These are phyloP conservation scores for Priceomyces carsonii DNA, from an alignment of 805 yeast species.

Conservation along the genomic window DNA sequence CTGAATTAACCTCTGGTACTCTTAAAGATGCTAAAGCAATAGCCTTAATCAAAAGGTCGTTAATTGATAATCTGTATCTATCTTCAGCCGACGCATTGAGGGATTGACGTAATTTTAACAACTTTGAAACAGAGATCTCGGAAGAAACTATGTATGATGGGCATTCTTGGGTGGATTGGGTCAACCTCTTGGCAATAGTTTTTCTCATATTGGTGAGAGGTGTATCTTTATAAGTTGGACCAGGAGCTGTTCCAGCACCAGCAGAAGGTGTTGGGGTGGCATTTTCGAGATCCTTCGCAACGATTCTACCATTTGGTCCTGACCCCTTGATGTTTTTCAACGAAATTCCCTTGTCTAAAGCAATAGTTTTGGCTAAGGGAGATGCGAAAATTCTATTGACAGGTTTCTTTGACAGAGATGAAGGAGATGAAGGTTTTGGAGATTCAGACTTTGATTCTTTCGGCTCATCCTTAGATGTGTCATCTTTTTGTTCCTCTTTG, in stretches of 20 bases:
- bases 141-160: slow-evolving; percentile 95
- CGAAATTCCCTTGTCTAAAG: slow-evolving; percentile 88
- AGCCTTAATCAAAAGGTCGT: slow-evolving; percentile 93
- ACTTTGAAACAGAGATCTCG: slow-evolving; percentile 80
- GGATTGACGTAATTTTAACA: slow-evolving; percentile 88
- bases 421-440: slow-evolving; percentile 22
- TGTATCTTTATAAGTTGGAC: slow-evolving; percentile 70
- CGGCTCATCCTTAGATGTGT: slow-evolving; percentile 29
- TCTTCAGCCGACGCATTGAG: slow-evolving; percentile 84
- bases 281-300: slow-evolving; percentile 85
- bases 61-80: slow-evolving; percentile 86
- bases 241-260: slow-evolving; percentile 39
- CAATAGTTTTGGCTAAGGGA: slow-evolving; percentile 91
- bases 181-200: slow-evolving; percentile 86
- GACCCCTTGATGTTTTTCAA: slow-evolving; percentile 84
- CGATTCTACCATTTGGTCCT: slow-evolving; percentile 94
- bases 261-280: slow-evolving; percentile 49
- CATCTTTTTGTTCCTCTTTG: slow-evolving; percentile 27
- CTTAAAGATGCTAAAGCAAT: slow-evolving; percentile 84
- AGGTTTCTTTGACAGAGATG: slow-evolving; percentile 39
- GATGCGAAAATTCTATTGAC: slow-evolving; percentile 84
- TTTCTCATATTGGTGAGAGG: slow-evolving; percentile 92
- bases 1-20: slow-evolving; percentile 92
- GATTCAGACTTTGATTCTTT: slow-evolving; percentile 20
- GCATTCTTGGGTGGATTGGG: slow-evolving; percentile 79